Percentiles rank a stretch among this genome's conserved stretches.
These are phyloP conservation scores for Colletotrichum sp. DNA, from an alignment of 2,329 filamentous ascomycete genomes.

Conservation along the genomic window DNA sequence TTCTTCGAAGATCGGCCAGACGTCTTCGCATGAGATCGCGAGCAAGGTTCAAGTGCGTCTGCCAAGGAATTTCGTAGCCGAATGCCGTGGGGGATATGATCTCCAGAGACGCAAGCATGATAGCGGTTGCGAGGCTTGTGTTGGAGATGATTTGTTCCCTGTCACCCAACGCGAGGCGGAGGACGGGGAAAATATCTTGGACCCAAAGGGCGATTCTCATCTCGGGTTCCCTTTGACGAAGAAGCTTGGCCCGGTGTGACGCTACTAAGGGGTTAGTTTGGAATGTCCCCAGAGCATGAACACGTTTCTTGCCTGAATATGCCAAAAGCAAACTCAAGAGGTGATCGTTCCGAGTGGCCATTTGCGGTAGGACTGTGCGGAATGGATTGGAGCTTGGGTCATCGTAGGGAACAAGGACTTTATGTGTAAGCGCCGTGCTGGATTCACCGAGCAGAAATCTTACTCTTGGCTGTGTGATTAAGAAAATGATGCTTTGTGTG, in stretches of 20 bases:
- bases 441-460: slow-evolving; percentile 28
- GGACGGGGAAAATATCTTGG: slow-evolving; percentile 75
- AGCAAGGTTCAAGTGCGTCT: slow-evolving; percentile 77
- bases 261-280: slow-evolving; percentile 44
- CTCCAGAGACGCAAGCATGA: slow-evolving; percentile 84
- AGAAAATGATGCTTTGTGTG: slow-evolving; percentile 63
- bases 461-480: slow-evolving; percentile 76
- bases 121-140: slow-evolving; percentile 78
- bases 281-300: neutral
- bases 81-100: slow-evolving; percentile 85
- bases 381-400: slow-evolving; percentile 59
- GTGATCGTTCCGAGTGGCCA: slow-evolving; percentile 73
- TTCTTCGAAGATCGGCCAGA: slow-evolving; percentile 36
- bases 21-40: slow-evolving; percentile 76
- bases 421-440: slow-evolving; percentile 37
- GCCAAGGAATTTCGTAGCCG: slow-evolving; percentile 82
- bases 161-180: slow-evolving; percentile 70
- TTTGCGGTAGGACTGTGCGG: slow-evolving; percentile 54
- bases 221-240: slow-evolving; percentile 75
- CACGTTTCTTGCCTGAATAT: slow-evolving; percentile 60
- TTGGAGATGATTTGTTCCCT: slow-evolving; percentile 70
- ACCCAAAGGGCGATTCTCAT: slow-evolving; percentile 84
- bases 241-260: slow-evolving; percentile 78
- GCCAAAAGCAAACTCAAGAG: slow-evolving; percentile 79
- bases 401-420: slow-evolving; percentile 55